Conservation (phyloP, 148 eudicot genomes). For the Spergularia bocconei region DNA sequence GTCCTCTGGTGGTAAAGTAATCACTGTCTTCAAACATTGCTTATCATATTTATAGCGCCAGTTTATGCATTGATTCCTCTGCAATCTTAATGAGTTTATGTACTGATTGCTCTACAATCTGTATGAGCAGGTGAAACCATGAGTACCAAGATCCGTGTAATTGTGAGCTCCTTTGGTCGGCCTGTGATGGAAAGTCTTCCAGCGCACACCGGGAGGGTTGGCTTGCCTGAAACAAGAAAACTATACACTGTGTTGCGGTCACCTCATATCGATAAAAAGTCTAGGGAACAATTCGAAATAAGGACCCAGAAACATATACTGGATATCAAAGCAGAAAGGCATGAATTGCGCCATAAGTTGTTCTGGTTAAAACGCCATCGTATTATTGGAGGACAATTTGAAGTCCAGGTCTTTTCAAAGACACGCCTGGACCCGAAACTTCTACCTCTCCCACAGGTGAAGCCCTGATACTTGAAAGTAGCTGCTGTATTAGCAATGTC, state of each 20-base stretch:
- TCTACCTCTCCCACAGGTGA: constrained; percentile 19
- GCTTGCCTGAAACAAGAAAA: constrained; percentile 25
- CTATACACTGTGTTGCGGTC: constrained; percentile 34
- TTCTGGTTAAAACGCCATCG: constrained; percentile 46
- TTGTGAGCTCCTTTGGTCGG: constrained; percentile 27
- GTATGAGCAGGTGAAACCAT: constrained; percentile 23
- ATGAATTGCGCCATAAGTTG: constrained; percentile 38
- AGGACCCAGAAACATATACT: constrained; percentile 28
- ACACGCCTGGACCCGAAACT: constrained; percentile 34
- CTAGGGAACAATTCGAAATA: constrained; percentile 38
- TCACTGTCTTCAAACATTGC: too few relatives aligned
- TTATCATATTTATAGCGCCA: too few relatives aligned
- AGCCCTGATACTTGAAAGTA: constrained; percentile 2
- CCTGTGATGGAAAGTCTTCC: constrained; percentile 28
- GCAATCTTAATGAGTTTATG: background rate
- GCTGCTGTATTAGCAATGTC: background rate
- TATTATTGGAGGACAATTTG: constrained; percentile 34
- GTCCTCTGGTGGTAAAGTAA: too few relatives aligned
- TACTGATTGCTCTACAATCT: background rate
- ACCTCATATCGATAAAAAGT: constrained; percentile 39
- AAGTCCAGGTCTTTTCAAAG: constrained; percentile 37
- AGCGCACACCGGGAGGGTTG: constrained; percentile 24
- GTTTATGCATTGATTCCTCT: too few relatives aligned
- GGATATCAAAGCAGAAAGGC: constrained; percentile 32
- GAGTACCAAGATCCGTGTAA: constrained; percentile 34